Evolutionary conservation across 108 stramenopile species (phyloP).

Genomic region (Hondaea fermentalgiana): DNA sequence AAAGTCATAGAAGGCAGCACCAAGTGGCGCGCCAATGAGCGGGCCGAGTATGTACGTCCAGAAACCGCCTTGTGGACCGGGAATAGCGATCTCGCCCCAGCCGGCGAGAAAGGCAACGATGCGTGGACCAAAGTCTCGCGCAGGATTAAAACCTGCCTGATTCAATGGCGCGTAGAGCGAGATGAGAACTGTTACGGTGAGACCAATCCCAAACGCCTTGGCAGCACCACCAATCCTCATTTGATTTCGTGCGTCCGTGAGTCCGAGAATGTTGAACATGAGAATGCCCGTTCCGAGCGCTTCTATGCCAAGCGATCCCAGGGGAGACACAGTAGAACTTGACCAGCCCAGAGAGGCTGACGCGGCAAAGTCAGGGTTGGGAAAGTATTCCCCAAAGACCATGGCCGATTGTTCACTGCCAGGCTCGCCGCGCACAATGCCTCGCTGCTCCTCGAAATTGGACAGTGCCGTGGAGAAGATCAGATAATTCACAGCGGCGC

Average conservation of each 20-base stretch:
- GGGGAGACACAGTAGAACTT: neutral
- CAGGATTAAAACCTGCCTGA: neutral
- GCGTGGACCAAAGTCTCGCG: neutral
- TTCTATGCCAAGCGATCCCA: slow-evolving; percentile 30
- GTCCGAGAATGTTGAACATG: neutral
- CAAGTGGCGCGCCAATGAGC: neutral
- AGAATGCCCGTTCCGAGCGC: neutral
- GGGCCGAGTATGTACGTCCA: neutral
- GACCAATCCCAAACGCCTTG: neutral
- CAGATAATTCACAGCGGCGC: too few relatives aligned
- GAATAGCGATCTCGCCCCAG: neutral
- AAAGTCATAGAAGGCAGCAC: neutral
- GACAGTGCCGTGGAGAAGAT: too few relatives aligned
- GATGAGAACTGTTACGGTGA: neutral
- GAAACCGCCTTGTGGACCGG: neutral
- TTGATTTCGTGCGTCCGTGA: neutral
- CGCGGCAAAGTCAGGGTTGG: neutral
- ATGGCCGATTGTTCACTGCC: neutral
- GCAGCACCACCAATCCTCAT: neutral
- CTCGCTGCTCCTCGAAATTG: too few relatives aligned
- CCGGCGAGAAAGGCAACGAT: neutral
- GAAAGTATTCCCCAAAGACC: neutral
- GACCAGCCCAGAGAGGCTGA: neutral
- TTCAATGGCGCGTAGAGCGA: neutral
- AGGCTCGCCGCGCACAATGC: too few relatives aligned